Evolutionary conservation across 2,329 filamentous ascomycete genomes (phyloP).

Genomic region (Akanthomyces dipterigenus): DNA sequence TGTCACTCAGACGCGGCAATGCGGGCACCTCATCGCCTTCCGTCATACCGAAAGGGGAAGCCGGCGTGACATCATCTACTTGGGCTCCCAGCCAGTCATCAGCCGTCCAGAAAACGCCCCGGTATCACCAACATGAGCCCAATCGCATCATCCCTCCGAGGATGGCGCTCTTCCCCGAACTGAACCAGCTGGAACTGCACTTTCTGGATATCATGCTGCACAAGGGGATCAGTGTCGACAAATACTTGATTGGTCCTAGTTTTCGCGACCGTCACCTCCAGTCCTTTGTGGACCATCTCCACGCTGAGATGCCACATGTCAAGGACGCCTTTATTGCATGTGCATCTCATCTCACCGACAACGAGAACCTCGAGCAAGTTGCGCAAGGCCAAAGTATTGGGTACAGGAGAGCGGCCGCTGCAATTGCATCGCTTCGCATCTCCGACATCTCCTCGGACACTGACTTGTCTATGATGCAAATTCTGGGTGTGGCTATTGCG

Average conservation of each 20-base stretch:
- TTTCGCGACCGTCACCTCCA: slow-evolving; percentile 12
- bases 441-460: not conserved
- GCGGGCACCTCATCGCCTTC: not conserved
- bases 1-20: not conserved
- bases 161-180: slow-evolving; percentile 6
- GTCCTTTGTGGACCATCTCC: slow-evolving; percentile 10
- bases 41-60: not conserved
- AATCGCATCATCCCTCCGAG: not conserved
- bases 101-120: not conserved
- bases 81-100: not conserved
- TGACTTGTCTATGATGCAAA: slow-evolving; percentile 9
- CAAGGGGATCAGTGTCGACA: slow-evolving; percentile 12
- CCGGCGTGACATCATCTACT: not conserved
- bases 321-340: slow-evolving; percentile 13
- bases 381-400: slow-evolving; percentile 9
- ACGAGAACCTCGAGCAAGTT: slow-evolving; percentile 7
- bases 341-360: slow-evolving; percentile 5
- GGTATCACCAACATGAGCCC: not conserved
- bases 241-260: slow-evolving; percentile 12
- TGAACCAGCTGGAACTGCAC: slow-evolving; percentile 10
- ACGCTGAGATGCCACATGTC: slow-evolving; percentile 2
- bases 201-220: slow-evolving; percentile 10
- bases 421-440: slow-evolving; percentile 7
- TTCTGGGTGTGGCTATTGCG: slow-evolving; percentile 10
- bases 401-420: slow-evolving; percentile 11